Evolutionary conservation across 345 rosid species (phyloP).

Genomic region (Salix brachista): DNA sequence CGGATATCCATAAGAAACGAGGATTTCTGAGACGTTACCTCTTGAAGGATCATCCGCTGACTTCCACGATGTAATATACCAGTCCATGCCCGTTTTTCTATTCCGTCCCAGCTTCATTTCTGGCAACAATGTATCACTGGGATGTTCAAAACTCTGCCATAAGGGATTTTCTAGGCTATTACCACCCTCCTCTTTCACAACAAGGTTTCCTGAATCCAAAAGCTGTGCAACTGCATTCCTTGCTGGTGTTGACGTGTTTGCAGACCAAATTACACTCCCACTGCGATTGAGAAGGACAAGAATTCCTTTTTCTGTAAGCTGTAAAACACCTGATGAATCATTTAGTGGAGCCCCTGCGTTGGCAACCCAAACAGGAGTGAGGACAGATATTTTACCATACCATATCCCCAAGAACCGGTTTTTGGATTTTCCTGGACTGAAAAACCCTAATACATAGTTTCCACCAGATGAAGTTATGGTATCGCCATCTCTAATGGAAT

Average conservation of each 20-base stretch:
- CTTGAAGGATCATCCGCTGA: slow-evolving; percentile 29
- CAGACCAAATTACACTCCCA: background rate
- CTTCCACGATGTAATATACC: slow-evolving; percentile 37
- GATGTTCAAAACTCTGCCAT: background rate
- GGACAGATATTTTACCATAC: background rate
- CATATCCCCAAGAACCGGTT: slow-evolving; percentile 4
- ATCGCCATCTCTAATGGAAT: background rate
- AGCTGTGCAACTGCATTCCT: too few relatives aligned
- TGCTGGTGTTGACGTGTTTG: background rate
- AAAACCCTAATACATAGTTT: background rate
- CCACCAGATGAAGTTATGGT: background rate
- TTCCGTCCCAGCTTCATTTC: background rate
- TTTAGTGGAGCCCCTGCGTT: background rate
- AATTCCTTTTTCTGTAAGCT: background rate
- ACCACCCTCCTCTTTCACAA: too few relatives aligned
- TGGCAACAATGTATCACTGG: background rate
- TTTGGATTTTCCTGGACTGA: slow-evolving; percentile 1
- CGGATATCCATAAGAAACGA: slow-evolving; percentile 26
- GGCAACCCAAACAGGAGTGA: background rate
- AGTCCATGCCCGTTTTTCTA: background rate
- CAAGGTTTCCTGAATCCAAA: too few relatives aligned
- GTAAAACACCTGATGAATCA: background rate
- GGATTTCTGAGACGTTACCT: slow-evolving; percentile 17
- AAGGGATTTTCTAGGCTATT: too few relatives aligned
- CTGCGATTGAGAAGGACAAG: background rate